A percentile compares a stretch with the other conserved stretches of the same genome.
These are phyloP conservation scores for Physcomitrellopsis africana DNA, from an alignment of 225 moss, liverwort and hornwort species.

Conservation along the genomic window DNA sequence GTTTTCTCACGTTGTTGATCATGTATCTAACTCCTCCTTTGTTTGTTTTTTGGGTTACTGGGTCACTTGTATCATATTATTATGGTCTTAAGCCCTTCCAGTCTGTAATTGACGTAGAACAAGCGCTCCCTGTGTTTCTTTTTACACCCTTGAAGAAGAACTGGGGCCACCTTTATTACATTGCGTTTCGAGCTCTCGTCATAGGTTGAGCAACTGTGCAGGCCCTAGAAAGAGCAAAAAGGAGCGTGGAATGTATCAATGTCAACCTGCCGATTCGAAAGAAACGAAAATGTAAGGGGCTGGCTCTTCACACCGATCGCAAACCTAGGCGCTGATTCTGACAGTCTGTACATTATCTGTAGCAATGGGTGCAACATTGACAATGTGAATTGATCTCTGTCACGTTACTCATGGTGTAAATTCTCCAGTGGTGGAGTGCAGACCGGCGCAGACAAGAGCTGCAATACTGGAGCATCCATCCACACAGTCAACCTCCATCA, in stretches of 20 bases:
- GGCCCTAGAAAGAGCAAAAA: constrained; percentile 50
- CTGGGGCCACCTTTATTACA: background rate
- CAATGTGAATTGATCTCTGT: background rate
- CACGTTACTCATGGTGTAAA: background rate
- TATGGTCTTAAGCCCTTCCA: too few species aligned
- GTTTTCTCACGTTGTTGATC: too few species aligned
- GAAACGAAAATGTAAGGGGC: constrained; percentile 27
- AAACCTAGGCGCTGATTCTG: background rate
- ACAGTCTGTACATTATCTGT: background rate
- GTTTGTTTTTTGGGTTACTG: too few species aligned
- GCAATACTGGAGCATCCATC: background rate
- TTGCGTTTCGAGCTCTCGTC: background rate
- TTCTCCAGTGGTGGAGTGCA: constrained; percentile 8
- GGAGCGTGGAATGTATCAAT: constrained; percentile 34
- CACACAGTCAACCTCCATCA: constrained; percentile 5
- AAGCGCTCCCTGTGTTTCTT: background rate
- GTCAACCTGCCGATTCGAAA: constrained; percentile 7
- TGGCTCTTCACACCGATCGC: background rate
- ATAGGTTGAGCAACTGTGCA: constrained; percentile 22
- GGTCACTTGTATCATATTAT: too few species aligned
- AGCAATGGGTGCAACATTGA: background rate
- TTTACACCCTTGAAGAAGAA: background rate
- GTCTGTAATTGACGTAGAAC: too few species aligned
- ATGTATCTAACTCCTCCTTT: too few species aligned
- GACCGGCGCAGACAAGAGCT: background rate